Evolutionary conservation across 345 rosid species (phyloP), one percentile per base, ranked within the genome.

Genomic region (Dovyalis caffra): DNA sequence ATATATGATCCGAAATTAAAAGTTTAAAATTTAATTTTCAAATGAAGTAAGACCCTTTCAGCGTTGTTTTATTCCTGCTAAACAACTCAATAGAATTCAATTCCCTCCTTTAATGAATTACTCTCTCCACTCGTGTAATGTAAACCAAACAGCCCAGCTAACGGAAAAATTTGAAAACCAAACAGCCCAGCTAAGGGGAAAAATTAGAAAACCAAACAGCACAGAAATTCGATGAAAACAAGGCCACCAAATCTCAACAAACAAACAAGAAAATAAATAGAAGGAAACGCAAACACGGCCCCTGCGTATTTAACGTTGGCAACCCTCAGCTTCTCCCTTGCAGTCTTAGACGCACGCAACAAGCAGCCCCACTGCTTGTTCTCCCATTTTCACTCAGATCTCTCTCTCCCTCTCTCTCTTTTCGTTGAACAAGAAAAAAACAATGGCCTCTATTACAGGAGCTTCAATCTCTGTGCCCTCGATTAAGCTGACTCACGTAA

Each of bases 361-460:
- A 21, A 49, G 62, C 51, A 6, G 25, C 66, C 26, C 8, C n/a
- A n/a, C n/a, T n/a, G n/a, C n/a, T n/a, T n/a, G n/a, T n/a, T n/a
- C n/a, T n/a, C n/a, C 8, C 49, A 5, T 53, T 60, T 62, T 28
- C 12, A 65, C 73, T 51, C 62, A 73, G 66, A 70, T 79, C 80
- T 72, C 65, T 74, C 57, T 31, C 20, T 51, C 64, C 64, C 23
- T 57, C 43, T 31, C 64, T 23, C 28, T 38, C 7, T 61, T 20
- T 7, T 3, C 26, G 32, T 4, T 56, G 33, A 34, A 70, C 62
- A 16, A 70, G 29, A 34, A 12, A 12, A 3, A 70, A 75, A n/a
- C n/a, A n/a, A 86, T 86, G 89, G 87, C 87, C 68, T 80, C 87
- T 14, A 9, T 75, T 43, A 73, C 85, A 0, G 83, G 75, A 31